Evolutionary conservation across 441 rosid genomes (phyloP).

Genomic region (Rhodomyrtus psidioides): DNA sequence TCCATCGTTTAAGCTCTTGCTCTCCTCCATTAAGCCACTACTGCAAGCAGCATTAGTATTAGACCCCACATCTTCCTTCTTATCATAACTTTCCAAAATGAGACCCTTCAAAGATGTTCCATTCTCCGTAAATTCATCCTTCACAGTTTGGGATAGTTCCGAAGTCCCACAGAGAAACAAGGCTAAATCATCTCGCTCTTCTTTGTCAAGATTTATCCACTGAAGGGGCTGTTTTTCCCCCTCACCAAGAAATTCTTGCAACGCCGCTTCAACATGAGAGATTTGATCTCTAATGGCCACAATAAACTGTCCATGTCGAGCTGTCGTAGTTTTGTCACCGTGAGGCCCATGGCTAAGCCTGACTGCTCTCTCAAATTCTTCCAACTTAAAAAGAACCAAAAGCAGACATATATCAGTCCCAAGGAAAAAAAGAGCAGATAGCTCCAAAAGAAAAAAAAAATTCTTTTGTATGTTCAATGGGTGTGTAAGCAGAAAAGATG

Average conservation of each 20-base stretch:
- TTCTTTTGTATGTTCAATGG: not conserved
- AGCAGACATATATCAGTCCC: not conserved
- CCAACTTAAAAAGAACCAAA: conserved; percentile 45
- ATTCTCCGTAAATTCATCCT: conserved; percentile 20
- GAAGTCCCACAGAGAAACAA: conserved; percentile 65
- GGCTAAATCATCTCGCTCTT: conserved; percentile 79
- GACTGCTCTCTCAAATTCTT: conserved; percentile 82
- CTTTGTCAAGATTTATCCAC: conserved; percentile 68
- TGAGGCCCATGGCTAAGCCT: conserved; percentile 43
- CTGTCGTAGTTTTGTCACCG: conserved; percentile 35
- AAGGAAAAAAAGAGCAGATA: not conserved
- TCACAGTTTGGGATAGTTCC: conserved; percentile 17
- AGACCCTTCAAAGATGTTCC: conserved; percentile 19
- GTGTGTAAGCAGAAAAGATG: not conserved
- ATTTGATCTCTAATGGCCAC: conserved; percentile 66
- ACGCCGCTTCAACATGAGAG: conserved; percentile 41
- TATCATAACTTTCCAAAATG: conserved; percentile 10
- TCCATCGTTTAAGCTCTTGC: conserved; percentile 11
- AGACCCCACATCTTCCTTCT: conserved; percentile 16
- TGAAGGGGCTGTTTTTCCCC: conserved; percentile 60
- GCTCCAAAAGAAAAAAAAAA: not conserved
- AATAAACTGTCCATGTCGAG: conserved; percentile 67
- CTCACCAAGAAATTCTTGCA: conserved; percentile 38
- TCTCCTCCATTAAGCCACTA: conserved; percentile 11
- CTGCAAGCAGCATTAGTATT: conserved; percentile 11